Base-by-base conservation (phyloP, 148 eudicot species). In the Camellia japonica region DNA sequence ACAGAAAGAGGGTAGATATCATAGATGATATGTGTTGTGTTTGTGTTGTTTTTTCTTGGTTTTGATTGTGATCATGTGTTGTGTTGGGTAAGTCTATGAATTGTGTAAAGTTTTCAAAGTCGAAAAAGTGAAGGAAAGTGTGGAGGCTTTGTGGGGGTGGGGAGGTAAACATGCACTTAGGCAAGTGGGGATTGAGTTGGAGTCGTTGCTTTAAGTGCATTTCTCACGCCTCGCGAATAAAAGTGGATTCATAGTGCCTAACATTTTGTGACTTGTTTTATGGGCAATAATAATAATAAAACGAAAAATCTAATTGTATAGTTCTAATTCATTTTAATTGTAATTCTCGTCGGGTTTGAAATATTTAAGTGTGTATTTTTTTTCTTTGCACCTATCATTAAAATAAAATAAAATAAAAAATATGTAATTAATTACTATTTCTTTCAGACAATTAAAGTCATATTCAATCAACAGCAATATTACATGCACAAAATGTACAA, bases 81-180 rank as follows among this genome's bases (percentile, higher is more conserved):
- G 38, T 30, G 38, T 30, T 30, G 38, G 38, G 38, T 30, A 30
- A 30, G 38, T 30, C 38, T 30, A 77, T 52, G 20, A 54, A 51
- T 60, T 75, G 7, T 11, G 44, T 42, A 12, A 13, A 3, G 7
- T 44, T 42, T 66, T 59, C 44, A 61, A 81, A 76, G 67, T 44
- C 82, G 70, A 78, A 79, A 84, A 84, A 78, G 83, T 63, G 77
- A 42, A 42, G 79, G 80, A 70, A 74, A 83, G 79, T 41, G 83
- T 46, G 76, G 72, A 71, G 73, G 23, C 23, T 16, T 38, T 38
- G 74, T 55, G 63, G 38, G 38, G 38, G 38, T 30, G 38, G 62
- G 51, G 84, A 77, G 92, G 49, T 78, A 85, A 80, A 84, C 88
- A 88, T 74, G 94, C 88, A 86, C 84, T 79, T 65, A 80, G 71